These are phyloP conservation scores for Citrus sinensis DNA, from an alignment of 345 rosid genomes.

Conservation along the genomic window DVS_A1.0 CM039168.1:20186001-20186500, in stretches of 20 bases:
- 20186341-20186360: neutral
- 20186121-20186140: slow-evolving; percentile 4
- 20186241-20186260: slow-evolving; percentile 18
- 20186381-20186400: neutral
- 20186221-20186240: slow-evolving; percentile 11
- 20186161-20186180: slow-evolving; percentile 1
- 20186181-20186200: slow-evolving; percentile 26
- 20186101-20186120: neutral
- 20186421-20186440: neutral
- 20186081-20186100: slow-evolving; percentile 19
- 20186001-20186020: neutral
- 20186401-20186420: neutral
- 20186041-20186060: neutral
- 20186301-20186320: neutral
- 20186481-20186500: neutral
- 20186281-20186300: neutral
- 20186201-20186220: slow-evolving; percentile 8
- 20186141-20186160: slow-evolving; percentile 8
- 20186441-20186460: neutral
- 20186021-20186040: neutral
- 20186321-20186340: neutral
- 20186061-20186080: neutral
- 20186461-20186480: neutral
- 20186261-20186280: slow-evolving; percentile 3
- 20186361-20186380: neutral